Base-by-base conservation (phyloP, 768 basidiomycete species). In the Termitomyces sp. region DNA sequence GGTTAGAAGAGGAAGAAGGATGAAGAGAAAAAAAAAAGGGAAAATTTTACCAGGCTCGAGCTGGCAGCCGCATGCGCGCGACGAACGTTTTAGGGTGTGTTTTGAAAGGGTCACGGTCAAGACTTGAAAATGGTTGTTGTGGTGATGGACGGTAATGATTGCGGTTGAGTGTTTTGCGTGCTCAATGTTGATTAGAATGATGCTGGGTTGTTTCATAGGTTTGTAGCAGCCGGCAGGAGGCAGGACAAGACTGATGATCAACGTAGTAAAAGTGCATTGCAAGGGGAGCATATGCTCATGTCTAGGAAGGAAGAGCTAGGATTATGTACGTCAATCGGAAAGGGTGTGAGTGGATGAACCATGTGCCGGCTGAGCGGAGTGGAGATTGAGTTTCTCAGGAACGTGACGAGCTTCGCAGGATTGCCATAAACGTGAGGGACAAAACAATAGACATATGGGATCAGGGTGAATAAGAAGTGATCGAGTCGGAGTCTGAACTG, bases 401-500 rank as follows among this genome's bases (percentile, higher is more conserved):
- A 45, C 44, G 28, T 47, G 40, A 41, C 40, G 36, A 38, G 36
- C 14, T 38, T 13, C 5, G 14, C 16, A 38, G 36, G 38, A 40
- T 20, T 41, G 0, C 40, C 40, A 41, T 41, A 41, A 41, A 20
- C 2, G 38, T 18, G 6, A 18, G 1, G 40, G 13, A n/a, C 40
- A 20, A 47, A 28, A 48, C 47, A 48, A 48, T 48, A 48, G 28
- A 46, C 44, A 24, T 24, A 43, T 43, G 41, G n/a, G 41, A 26
- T 46, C 46, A 30, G 46, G 46, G 46, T 40, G 45, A 8, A 48
- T 32, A 47, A 30, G 30, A 47, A 20, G 32, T 33, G 48, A 49
- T 49, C 18, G 32, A 3, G 43, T 48, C 68, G 68, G 68, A 69
- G 68, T 35, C 60, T 65, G 63, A 69, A 69, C 59, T 13, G 16